phyloP scores from a whole-genome alignment of 2,329 filamentous ascomycete species.

The Alternaria triticina region DNA sequence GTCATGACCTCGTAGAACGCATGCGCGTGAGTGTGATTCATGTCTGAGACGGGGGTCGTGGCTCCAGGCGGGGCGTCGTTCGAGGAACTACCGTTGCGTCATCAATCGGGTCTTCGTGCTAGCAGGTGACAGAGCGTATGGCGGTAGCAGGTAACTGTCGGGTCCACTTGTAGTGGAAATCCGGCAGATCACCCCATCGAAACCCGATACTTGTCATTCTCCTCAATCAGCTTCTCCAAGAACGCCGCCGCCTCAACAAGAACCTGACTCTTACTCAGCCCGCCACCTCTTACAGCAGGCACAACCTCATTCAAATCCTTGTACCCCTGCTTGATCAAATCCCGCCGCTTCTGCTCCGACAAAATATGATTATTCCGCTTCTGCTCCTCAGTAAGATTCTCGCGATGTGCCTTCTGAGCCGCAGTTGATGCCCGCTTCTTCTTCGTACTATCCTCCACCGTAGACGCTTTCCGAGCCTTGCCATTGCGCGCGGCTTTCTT shows the following conservation, averaged over 20 bases:
- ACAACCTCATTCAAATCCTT: constrained; percentile 80
- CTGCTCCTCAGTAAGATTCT: constrained; percentile 76
- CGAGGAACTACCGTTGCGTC: not conserved
- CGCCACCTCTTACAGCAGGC: constrained; percentile 74
- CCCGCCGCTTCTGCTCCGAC: constrained; percentile 85
- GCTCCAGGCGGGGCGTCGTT: not conserved
- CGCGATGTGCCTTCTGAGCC: constrained; percentile 44
- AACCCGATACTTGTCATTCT: constrained; percentile 57
- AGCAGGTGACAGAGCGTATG: not conserved
- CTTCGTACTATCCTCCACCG: constrained; percentile 28
- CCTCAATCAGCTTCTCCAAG: constrained; percentile 73
- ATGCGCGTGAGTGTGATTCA: not conserved
- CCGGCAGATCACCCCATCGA: not conserved
- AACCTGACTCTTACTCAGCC: constrained; percentile 83
- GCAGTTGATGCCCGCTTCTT: constrained; percentile 36
- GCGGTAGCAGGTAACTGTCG: not conserved
- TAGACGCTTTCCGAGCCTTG: constrained; percentile 32
- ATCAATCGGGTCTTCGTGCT: not conserved
- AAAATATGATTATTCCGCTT: constrained; percentile 86
- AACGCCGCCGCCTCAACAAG: constrained; percentile 78
- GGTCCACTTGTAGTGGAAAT: not conserved
- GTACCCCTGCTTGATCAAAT: constrained; percentile 81
- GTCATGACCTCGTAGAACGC: not conserved
- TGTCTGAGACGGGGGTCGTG: not conserved
- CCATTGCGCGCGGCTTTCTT: constrained; percentile 27